Conservation (phyloP, 1,284 basidiomycete genomes). For the Pascua sp. region DNA sequence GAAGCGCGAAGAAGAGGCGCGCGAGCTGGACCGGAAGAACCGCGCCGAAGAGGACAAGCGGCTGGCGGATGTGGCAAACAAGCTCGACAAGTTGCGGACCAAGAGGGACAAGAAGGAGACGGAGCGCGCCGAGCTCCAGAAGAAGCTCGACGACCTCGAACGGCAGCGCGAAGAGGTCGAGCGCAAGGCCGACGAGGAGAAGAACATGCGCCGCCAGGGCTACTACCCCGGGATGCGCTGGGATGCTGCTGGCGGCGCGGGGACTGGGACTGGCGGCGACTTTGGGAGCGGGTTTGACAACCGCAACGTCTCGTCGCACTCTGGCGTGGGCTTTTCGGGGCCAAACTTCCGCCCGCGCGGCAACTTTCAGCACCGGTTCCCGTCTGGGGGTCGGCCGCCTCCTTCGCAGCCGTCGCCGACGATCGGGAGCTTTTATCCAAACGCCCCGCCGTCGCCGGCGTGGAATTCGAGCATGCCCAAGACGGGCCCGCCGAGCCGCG, state of each 20-base stretch:
- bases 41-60: slow-evolving; percentile 44
- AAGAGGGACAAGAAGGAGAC: slow-evolving; percentile 55
- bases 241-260: not conserved
- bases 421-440: slow-evolving; percentile 4
- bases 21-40: slow-evolving; percentile 38
- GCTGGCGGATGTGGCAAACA: slow-evolving; percentile 53
- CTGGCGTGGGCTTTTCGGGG: slow-evolving; percentile 7
- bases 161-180: slow-evolving; percentile 36
- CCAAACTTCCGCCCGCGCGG: slow-evolving; percentile 33
- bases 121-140: slow-evolving; percentile 42
- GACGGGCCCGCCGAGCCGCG: not conserved
- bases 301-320: not conserved
- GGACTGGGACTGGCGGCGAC: not conserved
- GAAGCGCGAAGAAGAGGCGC: slow-evolving; percentile 36
- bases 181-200: slow-evolving; percentile 36
- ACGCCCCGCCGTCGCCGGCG: slow-evolving; percentile 3
- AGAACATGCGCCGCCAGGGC: slow-evolving; percentile 17
- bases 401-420: slow-evolving; percentile 5
- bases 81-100: slow-evolving; percentile 67
- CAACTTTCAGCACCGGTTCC: slow-evolving; percentile 34
- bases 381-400: slow-evolving; percentile 28
- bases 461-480: slow-evolving; percentile 9
- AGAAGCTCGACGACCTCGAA: slow-evolving; percentile 41
- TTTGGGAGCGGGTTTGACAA: not conserved
- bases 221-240: slow-evolving; percentile 13